Evolutionary conservation across 2,329 filamentous ascomycete genomes (phyloP), one percentile per base, ranked within the genome.

Genomic region (Bertia moriformis): DNA sequence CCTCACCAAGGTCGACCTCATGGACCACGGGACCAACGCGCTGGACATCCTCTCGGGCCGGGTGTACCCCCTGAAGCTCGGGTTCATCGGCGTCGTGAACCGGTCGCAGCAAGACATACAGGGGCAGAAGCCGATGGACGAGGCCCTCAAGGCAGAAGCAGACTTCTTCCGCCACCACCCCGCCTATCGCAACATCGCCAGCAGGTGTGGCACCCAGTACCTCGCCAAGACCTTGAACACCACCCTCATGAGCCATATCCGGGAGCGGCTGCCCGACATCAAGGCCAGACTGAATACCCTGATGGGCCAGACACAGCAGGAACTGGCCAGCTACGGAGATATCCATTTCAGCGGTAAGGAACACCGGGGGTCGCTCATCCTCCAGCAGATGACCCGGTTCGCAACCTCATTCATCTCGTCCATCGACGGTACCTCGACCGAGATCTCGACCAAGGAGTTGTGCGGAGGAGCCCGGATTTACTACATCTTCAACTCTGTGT

Each of bases 241-340:
- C 32, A 98, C 91, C 13, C 70, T 98, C 46, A 96, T 98, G 91
- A 65, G 77, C 17, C 91, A 98, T 54, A 98, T 98, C 54, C 83
- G 91, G 43, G 91, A 98, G 57, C 78, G 91, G 37, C 66, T 98
- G 50, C 91, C 91, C 20, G 91, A 98, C 58, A 98, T 98, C 66
- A 98, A 98, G 63, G 91, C 91, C 38, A 80, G 91, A 40, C 70
- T 98, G 44, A 98, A 98, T 60, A 98, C 91, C 1, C 66, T 98
- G 38, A 98, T 98, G 91, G 91, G 91, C n/a, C 91, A 98, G 61
- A 96, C 91, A 37, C 91, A 98, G 56, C 91, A 98, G 63, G 91
- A 98, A 59, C 71, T 98, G 42, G 91, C 91, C 33, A 94, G 89
- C 59, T 98, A 98, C 55, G 91, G 91, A 27, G 93, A 96, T 56